phyloP scores from a whole-genome alignment of 176 grass and related monocot genomes.

The Oryza brachyantha region DNA sequence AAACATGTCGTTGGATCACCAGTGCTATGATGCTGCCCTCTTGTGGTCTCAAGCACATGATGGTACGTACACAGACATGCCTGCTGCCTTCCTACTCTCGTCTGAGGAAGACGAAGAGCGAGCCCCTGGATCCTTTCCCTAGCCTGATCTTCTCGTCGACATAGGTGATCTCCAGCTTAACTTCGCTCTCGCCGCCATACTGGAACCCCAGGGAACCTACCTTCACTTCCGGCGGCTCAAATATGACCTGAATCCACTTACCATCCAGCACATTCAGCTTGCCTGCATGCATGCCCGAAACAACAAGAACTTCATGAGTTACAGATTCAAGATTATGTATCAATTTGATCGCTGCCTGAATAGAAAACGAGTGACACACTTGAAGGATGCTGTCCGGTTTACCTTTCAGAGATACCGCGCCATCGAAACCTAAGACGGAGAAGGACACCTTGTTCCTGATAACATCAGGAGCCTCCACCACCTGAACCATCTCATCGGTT shows the following conservation, averaged over 20 bases:
- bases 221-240: conserved; percentile 79
- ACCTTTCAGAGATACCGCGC: conserved; percentile 83
- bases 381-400: not conserved
- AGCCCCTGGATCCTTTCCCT: conserved; percentile 78
- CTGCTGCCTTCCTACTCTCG: conserved; percentile 22
- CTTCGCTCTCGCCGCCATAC: conserved; percentile 85
- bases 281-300: conserved; percentile 40
- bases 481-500: conserved; percentile 85
- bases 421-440: conserved; percentile 71
- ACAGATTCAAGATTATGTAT: not conserved
- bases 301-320: not conserved
- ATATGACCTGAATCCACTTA: conserved; percentile 95
- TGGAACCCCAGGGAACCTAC: conserved; percentile 66
- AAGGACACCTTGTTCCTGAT: conserved; percentile 70
- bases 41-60: not conserved
- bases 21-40: not conserved
- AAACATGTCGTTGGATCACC: not conserved
- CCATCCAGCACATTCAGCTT: conserved; percentile 76
- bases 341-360: not conserved
- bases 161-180: conserved; percentile 89
- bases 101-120: conserved; percentile 83
- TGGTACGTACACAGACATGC: not conserved
- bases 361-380: not conserved
- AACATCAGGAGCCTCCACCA: conserved; percentile 68
- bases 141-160: conserved; percentile 86